These are phyloP conservation scores for Irpex sp. DNA, from an alignment of 1,284 basidiomycete genomes.

Conservation along the genomic window DNA sequence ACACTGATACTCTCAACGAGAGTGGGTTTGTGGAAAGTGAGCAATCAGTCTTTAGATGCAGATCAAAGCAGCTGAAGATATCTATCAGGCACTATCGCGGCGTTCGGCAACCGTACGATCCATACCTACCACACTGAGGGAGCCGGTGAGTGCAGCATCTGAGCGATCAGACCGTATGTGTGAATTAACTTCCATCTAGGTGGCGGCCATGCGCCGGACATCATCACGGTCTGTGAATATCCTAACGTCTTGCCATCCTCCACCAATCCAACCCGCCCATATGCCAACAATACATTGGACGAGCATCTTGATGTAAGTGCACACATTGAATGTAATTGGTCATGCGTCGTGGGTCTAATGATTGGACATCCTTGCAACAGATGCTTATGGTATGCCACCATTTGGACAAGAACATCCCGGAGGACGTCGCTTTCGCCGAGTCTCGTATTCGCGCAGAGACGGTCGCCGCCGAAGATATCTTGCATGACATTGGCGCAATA, in stretches of 20 bases:
- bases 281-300: constrained; percentile 88
- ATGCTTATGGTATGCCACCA: constrained; percentile 99
- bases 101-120: constrained; percentile 90
- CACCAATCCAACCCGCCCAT: constrained; percentile 96
- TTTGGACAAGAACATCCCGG: constrained; percentile 83
- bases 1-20: constrained; percentile 96
- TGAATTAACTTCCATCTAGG: constrained; percentile 36
- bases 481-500: constrained; percentile 94
- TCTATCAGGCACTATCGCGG: constrained; percentile 73
- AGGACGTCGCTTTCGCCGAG: constrained; percentile 96
- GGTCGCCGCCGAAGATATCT: constrained; percentile 94
- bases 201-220: constrained; percentile 97
- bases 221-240: constrained; percentile 91
- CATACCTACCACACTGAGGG: constrained; percentile 98
- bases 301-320: constrained; percentile 90
- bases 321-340: neutral
- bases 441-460: constrained; percentile 97
- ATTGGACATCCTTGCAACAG: constrained; percentile 35
- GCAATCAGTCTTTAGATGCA: constrained; percentile 16
- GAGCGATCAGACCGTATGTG: neutral
- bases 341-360: neutral
- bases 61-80: neutral
- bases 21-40: constrained; percentile 88
- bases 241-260: constrained; percentile 95
- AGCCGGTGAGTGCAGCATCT: constrained; percentile 54